A percentile compares a stretch with the other conserved stretches of the same genome.
Evolutionary conservation across 345 rosid species (phyloP).

Genomic region (Gossypium raimondii): DNA sequence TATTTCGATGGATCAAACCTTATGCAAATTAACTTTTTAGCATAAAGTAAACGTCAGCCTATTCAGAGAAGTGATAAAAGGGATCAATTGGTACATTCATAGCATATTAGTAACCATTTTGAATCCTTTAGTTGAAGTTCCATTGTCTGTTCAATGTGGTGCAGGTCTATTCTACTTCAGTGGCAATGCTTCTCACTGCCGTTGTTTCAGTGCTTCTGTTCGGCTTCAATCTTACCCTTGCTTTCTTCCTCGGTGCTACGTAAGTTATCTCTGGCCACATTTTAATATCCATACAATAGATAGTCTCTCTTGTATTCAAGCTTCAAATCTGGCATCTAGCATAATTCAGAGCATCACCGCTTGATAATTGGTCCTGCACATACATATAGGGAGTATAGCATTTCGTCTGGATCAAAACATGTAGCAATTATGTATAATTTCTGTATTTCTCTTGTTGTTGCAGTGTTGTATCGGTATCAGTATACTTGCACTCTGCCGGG

Average conservation of each 20-base stretch:
- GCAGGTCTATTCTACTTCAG: conserved; percentile 98
- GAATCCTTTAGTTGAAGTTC: background rate
- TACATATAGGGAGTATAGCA: background rate
- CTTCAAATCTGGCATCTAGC: background rate
- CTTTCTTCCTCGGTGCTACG: conserved; percentile 93
- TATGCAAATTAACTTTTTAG: background rate
- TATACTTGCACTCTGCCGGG: conserved; percentile 68
- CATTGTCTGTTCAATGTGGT: conserved; percentile 4
- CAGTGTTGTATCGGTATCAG: conserved; percentile 88
- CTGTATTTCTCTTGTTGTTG: conserved; percentile 18
- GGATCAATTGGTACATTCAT: background rate
- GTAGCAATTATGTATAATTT: background rate
- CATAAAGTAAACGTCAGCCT: background rate
- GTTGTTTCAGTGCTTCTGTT: conserved; percentile 92
- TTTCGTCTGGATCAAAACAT: background rate
- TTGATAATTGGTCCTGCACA: background rate
- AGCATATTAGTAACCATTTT: background rate
- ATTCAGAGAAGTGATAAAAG: background rate
- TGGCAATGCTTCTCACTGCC: conserved; percentile 98
- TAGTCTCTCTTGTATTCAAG: background rate
- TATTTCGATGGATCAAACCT: background rate
- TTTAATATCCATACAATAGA: background rate
- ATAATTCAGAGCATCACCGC: background rate
- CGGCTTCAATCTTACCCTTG: conserved; percentile 83
- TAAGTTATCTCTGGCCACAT: conserved; percentile 35